These are phyloP conservation scores for Coriaria nepalensis DNA, from an alignment of 306 rosid genomes.

Conservation along the genomic window DNA sequence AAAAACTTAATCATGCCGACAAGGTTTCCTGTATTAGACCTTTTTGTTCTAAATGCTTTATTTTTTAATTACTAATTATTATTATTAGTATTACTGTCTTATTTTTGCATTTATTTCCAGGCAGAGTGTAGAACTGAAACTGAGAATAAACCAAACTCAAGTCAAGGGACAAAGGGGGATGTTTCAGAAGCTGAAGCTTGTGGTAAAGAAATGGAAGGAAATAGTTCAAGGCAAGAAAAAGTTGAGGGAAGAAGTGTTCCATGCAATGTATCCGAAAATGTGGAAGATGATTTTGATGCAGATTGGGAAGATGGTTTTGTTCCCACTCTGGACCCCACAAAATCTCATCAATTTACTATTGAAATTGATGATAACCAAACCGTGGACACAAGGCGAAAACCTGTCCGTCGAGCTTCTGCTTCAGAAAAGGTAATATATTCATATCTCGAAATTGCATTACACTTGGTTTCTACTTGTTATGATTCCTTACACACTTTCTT, in stretches of 20 bases:
- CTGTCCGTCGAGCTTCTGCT: slow-evolving; percentile 54
- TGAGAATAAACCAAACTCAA: slow-evolving; percentile 21
- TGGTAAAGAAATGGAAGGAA: slow-evolving; percentile 22
- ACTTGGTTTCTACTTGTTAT: slow-evolving; percentile 19
- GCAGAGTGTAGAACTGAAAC: slow-evolving; percentile 19
- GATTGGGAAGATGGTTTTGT: slow-evolving; percentile 89
- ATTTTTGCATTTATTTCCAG: slow-evolving; percentile 25
- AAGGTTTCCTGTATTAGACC: slow-evolving; percentile 15
- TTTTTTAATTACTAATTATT: background rate
- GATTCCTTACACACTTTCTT: slow-evolving; percentile 12
- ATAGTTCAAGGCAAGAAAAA: slow-evolving; percentile 21
- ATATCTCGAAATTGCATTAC: slow-evolving; percentile 12
- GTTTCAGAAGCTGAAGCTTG: slow-evolving; percentile 29
- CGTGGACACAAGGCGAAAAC: slow-evolving; percentile 35
- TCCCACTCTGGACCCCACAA: slow-evolving; percentile 15
- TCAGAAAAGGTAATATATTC: slow-evolving; percentile 50
- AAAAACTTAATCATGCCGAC: slow-evolving; percentile 12
- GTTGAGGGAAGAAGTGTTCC: slow-evolving; percentile 23
- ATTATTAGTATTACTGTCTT: background rate
- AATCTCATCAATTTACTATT: slow-evolving; percentile 40
- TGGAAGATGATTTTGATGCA: slow-evolving; percentile 49
- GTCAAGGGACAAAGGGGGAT: slow-evolving; percentile 17
- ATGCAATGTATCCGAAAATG: slow-evolving; percentile 16
- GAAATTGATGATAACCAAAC: slow-evolving; percentile 40
- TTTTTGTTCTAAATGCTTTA: background rate